Conservation (phyloP, 2,329 filamentous ascomycete species). For the Venturiaceae sp. region DNA sequence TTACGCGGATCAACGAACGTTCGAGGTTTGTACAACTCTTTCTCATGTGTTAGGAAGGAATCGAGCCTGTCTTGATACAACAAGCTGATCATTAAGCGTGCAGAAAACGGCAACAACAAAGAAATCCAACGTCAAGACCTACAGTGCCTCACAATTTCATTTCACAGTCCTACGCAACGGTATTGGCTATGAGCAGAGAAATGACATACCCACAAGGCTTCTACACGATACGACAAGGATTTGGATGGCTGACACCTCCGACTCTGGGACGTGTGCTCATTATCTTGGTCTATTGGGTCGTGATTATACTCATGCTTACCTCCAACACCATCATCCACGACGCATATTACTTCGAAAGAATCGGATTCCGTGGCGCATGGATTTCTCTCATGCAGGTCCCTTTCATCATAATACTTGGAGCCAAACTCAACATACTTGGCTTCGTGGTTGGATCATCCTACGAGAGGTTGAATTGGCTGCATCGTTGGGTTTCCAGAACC, state of each 20-base stretch:
- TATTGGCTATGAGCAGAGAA: too few species aligned
- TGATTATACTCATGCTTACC: not conserved
- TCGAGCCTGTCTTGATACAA: not conserved
- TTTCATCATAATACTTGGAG: conserved; percentile 44
- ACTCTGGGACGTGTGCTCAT: not conserved
- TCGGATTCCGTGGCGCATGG: conserved; percentile 46
- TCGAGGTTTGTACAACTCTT: not conserved
- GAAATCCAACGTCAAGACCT: too few species aligned
- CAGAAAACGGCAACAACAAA: too few species aligned
- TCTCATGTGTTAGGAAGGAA: not conserved
- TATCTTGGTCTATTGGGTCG: not conserved
- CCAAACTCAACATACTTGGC: conserved; percentile 50
- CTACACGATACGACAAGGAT: not conserved
- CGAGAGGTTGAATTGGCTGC: conserved; percentile 63
- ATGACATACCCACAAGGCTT: not conserved
- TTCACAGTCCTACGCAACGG: too few species aligned
- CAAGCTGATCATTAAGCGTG: too few species aligned
- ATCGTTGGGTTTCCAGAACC: conserved; percentile 61
- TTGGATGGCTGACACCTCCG: not conserved
- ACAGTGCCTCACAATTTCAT: too few species aligned
- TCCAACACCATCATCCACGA: not conserved
- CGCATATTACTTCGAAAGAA: conserved; percentile 46
- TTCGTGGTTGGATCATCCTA: conserved; percentile 53
- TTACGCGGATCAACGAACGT: not conserved
- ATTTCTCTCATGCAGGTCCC: conserved; percentile 44